Percentiles rank a stretch among this genome's conserved stretches.
Evolutionary conservation across 2,329 filamentous ascomycete species (phyloP).

Genomic region (Chrysoporthe cubensis): DNA sequence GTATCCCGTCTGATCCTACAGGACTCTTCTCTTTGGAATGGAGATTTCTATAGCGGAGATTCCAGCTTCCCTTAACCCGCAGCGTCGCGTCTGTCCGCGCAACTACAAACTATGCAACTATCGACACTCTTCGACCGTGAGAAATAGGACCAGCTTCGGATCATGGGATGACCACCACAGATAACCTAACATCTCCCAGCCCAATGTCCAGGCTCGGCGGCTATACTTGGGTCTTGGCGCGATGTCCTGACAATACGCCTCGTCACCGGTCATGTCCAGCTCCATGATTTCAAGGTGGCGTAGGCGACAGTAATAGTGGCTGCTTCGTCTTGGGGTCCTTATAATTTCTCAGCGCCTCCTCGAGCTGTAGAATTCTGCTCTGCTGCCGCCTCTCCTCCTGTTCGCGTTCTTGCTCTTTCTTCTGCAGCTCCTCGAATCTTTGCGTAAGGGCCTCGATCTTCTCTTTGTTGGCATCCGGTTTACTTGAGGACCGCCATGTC

Average conservation of each 20-base stretch:
- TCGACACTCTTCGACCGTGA: background rate
- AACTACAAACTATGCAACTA: background rate
- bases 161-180: background rate
- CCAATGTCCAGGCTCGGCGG: background rate
- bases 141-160: background rate
- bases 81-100: background rate
- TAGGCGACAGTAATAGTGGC: constrained; percentile 50
- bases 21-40: background rate
- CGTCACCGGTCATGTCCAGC: background rate
- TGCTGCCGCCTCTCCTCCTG: constrained; percentile 51
- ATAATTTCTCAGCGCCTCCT: constrained; percentile 55
- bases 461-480: constrained; percentile 62
- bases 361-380: constrained; percentile 54
- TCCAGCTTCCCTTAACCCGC: background rate
- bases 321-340: constrained; percentile 62
- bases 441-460: constrained; percentile 54
- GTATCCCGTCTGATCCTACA: too few species aligned
- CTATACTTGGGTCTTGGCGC: background rate
- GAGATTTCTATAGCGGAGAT: constrained; percentile 4
- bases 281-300: constrained; percentile 10
- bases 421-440: constrained; percentile 54
- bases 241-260: background rate
- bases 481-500: constrained; percentile 61
- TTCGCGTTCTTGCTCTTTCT: constrained; percentile 54
- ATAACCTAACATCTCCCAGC: background rate